Conservation (phyloP, 2,329 filamentous ascomycete species). For the Hymenoscyphus fructigenus region DNA sequence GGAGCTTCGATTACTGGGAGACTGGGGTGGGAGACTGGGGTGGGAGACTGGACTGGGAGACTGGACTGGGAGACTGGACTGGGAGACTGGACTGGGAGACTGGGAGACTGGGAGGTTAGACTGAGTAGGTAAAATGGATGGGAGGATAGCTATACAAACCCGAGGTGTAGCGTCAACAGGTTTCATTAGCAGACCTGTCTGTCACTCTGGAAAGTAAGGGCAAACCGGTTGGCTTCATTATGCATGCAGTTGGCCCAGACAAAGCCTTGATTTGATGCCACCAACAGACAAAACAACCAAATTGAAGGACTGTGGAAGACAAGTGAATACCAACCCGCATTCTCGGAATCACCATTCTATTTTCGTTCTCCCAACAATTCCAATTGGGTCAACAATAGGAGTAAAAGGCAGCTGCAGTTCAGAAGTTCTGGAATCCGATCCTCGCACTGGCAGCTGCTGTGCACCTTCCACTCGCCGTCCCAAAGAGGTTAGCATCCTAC, state of each 20-base stretch:
- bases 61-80: too few relatives aligned
- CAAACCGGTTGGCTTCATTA: background rate
- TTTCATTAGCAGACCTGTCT: background rate
- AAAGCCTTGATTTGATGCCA: conserved; percentile 2
- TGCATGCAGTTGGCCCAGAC: background rate
- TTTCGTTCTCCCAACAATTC: background rate
- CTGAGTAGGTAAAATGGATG: background rate
- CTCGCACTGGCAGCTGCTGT: background rate
- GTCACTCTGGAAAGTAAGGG: background rate
- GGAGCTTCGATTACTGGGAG: too few relatives aligned
- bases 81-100: too few relatives aligned
- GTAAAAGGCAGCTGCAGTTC: background rate
- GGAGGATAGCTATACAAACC: background rate
- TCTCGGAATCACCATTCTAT: background rate
- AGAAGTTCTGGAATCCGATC: background rate
- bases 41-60: too few relatives aligned
- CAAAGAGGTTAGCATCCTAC: background rate
- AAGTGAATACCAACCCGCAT: too few relatives aligned
- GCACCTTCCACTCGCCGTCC: background rate
- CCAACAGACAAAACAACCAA: background rate
- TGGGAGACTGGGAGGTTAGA: too few relatives aligned
- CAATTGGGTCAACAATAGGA: background rate
- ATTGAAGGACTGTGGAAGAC: background rate
- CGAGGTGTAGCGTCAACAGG: too few relatives aligned
- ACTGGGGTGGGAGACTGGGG: too few relatives aligned